A percentile compares a stretch with the other conserved stretches of the same genome.
phyloP scores from a whole-genome alignment of 2,329 filamentous ascomycete genomes.

The Fusarium sp. region DNA sequence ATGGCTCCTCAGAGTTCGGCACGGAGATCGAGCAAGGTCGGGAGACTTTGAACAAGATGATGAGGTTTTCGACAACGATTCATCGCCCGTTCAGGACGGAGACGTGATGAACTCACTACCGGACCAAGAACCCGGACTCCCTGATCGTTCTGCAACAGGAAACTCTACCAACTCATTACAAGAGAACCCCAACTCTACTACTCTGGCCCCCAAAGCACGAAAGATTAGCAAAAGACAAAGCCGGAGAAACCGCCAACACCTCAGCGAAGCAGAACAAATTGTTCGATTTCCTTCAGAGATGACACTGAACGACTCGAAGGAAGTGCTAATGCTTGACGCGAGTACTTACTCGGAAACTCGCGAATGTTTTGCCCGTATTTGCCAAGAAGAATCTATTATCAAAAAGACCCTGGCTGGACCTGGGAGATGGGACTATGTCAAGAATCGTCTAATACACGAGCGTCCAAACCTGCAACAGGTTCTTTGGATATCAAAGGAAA shows the following conservation, averaged over 20 bases:
- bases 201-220: constrained; percentile 1
- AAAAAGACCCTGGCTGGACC: constrained; percentile 83
- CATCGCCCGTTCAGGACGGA: constrained; percentile 14
- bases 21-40: constrained; percentile 65
- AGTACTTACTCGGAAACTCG: constrained; percentile 74
- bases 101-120: constrained; percentile 16
- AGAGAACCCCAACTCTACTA: background rate
- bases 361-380: constrained; percentile 77
- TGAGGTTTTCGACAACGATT: constrained; percentile 21
- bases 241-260: constrained; percentile 75
- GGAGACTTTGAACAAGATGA: constrained; percentile 24
- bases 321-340: constrained; percentile 74
- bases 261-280: constrained; percentile 75
- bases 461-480: constrained; percentile 72
- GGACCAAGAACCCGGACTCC: constrained; percentile 8
- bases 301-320: constrained; percentile 82
- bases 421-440: constrained; percentile 79
- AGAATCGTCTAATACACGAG: constrained; percentile 74
- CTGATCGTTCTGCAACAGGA: constrained; percentile 8
- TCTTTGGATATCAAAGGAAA: constrained; percentile 69
- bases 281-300: constrained; percentile 86
- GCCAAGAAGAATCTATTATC: constrained; percentile 73
- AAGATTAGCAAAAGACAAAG: constrained; percentile 63
- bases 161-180: background rate
- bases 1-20: constrained; percentile 73